A percentile compares a stretch with the other conserved stretches of the same genome.
Conservation (phyloP, 805 yeast genomes). For the Candida jianshihensis region DNA sequence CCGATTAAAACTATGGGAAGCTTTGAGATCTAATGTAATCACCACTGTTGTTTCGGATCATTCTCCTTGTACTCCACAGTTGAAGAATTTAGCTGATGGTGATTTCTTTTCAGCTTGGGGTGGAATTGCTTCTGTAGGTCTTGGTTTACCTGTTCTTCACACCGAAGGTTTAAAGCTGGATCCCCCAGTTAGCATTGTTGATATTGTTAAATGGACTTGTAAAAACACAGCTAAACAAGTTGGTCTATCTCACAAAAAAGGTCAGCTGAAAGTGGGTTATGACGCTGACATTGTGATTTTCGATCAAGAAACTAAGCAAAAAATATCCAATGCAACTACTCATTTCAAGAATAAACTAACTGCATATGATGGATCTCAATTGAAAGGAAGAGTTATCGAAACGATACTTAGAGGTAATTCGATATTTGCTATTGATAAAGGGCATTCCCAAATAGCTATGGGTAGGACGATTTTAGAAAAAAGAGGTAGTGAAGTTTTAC, state of each 20-base stretch:
- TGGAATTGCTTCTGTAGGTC: constrained; percentile 88
- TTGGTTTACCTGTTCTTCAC: constrained; percentile 76
- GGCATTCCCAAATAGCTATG: constrained; percentile 48
- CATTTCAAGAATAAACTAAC: constrained; percentile 82
- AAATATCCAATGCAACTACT: constrained; percentile 47
- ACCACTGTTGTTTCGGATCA: constrained; percentile 91
- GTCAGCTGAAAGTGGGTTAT: constrained; percentile 61
- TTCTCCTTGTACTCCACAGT: constrained; percentile 91
- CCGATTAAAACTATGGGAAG: constrained; percentile 71
- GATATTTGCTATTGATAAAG: constrained; percentile 48
- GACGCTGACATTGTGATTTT: constrained; percentile 89
- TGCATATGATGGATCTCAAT: constrained; percentile 68
- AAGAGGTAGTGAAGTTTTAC: constrained; percentile 24
- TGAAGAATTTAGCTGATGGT: constrained; percentile 75
- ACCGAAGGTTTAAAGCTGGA: constrained; percentile 59
- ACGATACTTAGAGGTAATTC: constrained; percentile 73
- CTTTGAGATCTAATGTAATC: constrained; percentile 55
- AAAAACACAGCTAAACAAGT: constrained; percentile 81
- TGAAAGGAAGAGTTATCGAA: constrained; percentile 70
- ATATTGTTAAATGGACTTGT: constrained; percentile 75
- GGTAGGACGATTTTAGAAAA: constrained; percentile 60
- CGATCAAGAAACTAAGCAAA: constrained; percentile 50
- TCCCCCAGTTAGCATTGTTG: constrained; percentile 46
- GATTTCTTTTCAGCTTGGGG: constrained; percentile 96
- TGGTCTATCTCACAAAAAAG: constrained; percentile 69